phyloP scores from a whole-genome alignment of 2,329 filamentous ascomycete species.

The Cryphonectria radicalis region DNA sequence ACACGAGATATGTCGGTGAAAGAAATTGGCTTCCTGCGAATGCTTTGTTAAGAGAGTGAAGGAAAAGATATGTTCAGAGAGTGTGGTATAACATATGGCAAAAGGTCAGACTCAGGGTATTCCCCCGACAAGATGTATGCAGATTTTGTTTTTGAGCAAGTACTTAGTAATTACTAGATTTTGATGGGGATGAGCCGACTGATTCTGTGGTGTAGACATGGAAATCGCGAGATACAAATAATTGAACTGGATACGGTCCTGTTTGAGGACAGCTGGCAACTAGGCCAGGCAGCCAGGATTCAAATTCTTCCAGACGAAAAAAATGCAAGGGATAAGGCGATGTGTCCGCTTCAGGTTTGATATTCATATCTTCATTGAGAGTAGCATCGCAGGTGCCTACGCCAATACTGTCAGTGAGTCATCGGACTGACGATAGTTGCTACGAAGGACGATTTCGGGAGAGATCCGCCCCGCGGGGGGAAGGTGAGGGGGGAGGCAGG shows the following conservation, averaged over 20 bases:
- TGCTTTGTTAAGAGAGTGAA: too few relatives aligned
- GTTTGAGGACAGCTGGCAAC: neutral
- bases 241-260: neutral
- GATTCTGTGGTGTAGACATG: neutral
- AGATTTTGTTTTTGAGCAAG: neutral
- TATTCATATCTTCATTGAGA: neutral
- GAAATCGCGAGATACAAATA: neutral
- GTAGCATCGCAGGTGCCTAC: neutral
- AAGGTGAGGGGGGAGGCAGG: too few relatives aligned
- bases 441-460: neutral
- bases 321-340: neutral
- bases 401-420: neutral
- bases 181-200: neutral
- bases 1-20: too few relatives aligned
- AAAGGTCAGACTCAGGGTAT: too few relatives aligned
- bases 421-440: neutral
- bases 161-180: neutral
- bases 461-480: too few relatives aligned
- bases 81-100: too few relatives aligned
- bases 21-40: too few relatives aligned
- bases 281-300: neutral
- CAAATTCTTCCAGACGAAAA: neutral
- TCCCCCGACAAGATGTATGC: too few relatives aligned
- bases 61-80: too few relatives aligned
- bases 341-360: neutral